Evolutionary conservation across 2,329 filamentous ascomycete genomes (phyloP), one percentile per base, ranked within the genome.

Genomic region (Xylaria sp.): DNA sequence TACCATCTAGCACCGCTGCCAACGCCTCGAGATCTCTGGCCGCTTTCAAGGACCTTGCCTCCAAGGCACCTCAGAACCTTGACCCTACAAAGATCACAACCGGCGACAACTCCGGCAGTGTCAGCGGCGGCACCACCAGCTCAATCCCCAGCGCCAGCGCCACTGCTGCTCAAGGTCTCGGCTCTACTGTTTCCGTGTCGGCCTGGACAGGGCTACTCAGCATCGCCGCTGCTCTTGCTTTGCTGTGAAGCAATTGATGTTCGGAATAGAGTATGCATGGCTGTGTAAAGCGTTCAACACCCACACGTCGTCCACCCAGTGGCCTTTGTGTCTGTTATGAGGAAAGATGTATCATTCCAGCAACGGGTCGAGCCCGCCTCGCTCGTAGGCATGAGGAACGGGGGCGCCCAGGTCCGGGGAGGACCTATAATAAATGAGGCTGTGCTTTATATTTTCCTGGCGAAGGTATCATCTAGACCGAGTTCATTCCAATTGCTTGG

Each of bases 21-120:
- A 90, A 90, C 80, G 69, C 85, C 3, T 77, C 83, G 48, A 84
- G 86, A 71, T 85, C 86, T 41, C 82, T 91, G 15, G 76, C 80
- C 2, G 80, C 81, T 72, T 89, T 86, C 83, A 83, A 82, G 78
- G 54, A 71, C 2, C 69, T 81, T 41, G 83, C 85, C 33, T 74
- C 78, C 41, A 31, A 62, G 10, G 78, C 76, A 3, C 69, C 75
- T 39, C 79, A 75, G 49, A 78, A 80, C 67, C 70, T 79, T 10
- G 79, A 80, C 43, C 77, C 77, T 64, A 64, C 62, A 28, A 54
- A 46, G 43, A 76, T 78, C 62, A 74, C 72, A 66, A 69, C 64
- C 41, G 48, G 66, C 25, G 15, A 58, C 18, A 51, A 58, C 12
- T 41, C 48, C 15, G 64, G 60, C 62, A 18, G 15, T 28, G 46